A percentile compares a stretch with the other conserved stretches of the same genome.
Conservation (phyloP, 2,329 filamentous ascomycete species). For the Pseudogymnoascus sp. region DNA sequence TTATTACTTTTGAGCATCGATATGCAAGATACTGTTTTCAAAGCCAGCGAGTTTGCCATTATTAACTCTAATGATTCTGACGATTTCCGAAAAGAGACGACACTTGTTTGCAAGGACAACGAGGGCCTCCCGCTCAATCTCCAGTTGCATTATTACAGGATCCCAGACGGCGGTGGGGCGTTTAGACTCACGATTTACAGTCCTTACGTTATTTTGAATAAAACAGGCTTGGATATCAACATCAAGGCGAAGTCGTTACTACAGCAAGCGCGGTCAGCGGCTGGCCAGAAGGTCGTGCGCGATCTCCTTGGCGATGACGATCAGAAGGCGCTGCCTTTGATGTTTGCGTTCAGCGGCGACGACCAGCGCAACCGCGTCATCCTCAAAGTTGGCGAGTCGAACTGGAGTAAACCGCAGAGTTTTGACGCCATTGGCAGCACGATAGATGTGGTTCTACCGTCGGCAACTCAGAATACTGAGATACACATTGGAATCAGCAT, state of each 20-base stretch:
- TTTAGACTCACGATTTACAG: slow-evolving; percentile 95
- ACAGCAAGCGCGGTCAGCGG: slow-evolving; percentile 71
- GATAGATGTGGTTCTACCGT: slow-evolving; percentile 77
- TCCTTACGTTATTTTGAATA: slow-evolving; percentile 91
- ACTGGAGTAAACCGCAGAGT: slow-evolving; percentile 96
- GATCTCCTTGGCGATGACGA: slow-evolving; percentile 36
- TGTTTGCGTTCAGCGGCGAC: slow-evolving; percentile 89
- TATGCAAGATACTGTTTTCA: slow-evolving; percentile 93
- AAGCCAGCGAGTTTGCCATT: slow-evolving; percentile 91
- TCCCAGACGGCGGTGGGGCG: slow-evolving; percentile 86
- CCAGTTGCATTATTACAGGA: slow-evolving; percentile 81
- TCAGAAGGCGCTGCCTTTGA: slow-evolving; percentile 77
- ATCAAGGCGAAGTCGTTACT: slow-evolving; percentile 86
- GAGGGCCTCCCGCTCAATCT: slow-evolving; percentile 73
- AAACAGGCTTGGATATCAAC: slow-evolving; percentile 82
- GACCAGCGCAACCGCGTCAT: slow-evolving; percentile 87
- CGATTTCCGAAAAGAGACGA: slow-evolving; percentile 80
- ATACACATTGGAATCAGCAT: slow-evolving; percentile 89
- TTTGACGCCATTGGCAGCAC: slow-evolving; percentile 96
- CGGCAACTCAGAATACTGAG: slow-evolving; percentile 62
- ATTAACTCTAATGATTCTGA: slow-evolving; percentile 85
- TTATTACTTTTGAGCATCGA: slow-evolving; percentile 87
- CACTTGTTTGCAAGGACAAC: slow-evolving; percentile 74
- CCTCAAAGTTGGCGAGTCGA: slow-evolving; percentile 79
- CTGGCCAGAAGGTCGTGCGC: slow-evolving; percentile 64